These are phyloP conservation scores for Scedosporium boydii DNA, from an alignment of 2,329 filamentous ascomycete species.

Conservation along the genomic window DNA sequence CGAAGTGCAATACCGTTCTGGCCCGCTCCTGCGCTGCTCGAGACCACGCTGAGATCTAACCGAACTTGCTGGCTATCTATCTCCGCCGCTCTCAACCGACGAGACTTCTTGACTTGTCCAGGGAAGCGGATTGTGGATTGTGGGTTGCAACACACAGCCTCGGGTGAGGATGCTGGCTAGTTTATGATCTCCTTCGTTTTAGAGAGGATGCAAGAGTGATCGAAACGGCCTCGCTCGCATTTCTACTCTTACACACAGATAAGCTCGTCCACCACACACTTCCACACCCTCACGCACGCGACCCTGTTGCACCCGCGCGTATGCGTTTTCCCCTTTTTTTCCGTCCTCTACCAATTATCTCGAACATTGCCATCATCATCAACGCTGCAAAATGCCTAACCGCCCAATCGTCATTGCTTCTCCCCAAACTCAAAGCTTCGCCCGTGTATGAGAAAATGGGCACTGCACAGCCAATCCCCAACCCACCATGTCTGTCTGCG, in stretches of 20 bases:
- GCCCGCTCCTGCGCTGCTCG: neutral
- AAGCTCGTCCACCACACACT: no score
- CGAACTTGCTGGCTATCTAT: neutral
- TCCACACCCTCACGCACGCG: neutral
- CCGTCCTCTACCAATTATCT: neutral
- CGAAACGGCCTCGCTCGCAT: neutral
- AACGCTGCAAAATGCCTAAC: neutral
- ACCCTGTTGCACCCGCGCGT: neutral
- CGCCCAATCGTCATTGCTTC: neutral
- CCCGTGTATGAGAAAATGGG: neutral
- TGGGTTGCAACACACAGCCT: neutral
- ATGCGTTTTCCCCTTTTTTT: neutral
- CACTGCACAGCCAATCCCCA: neutral
- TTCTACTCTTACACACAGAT: neutral
- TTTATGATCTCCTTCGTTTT: constrained; percentile 2
- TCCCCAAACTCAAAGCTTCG: no score
- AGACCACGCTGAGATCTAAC: neutral
- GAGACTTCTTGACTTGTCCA: neutral
- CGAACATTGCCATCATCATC: neutral
- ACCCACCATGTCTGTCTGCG: neutral
- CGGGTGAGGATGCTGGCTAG: neutral
- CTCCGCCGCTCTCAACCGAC: neutral
- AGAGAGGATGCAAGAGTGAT: constrained; percentile 1
- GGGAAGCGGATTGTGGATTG: no score
- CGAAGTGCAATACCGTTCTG: neutral